Evolutionary conservation across 257 asterid genomes (phyloP).

Genomic region (Solanum ahanhuiri): DNA sequence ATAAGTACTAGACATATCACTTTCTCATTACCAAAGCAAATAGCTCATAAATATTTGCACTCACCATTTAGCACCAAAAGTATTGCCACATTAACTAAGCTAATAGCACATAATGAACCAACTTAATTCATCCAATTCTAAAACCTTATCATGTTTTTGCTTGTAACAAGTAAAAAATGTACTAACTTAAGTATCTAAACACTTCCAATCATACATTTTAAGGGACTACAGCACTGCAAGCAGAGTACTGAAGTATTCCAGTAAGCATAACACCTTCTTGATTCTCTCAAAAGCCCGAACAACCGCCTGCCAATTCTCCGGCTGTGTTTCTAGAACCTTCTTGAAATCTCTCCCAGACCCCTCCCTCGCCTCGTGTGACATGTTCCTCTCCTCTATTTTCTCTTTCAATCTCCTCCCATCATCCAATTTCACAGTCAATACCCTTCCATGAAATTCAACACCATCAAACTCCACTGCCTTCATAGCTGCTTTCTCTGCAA

Average conservation of each 20-base stretch:
- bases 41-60: not conserved
- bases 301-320: constrained; percentile 95
- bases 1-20: not conserved
- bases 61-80: not conserved
- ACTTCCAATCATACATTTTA: not conserved
- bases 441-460: constrained; percentile 89
- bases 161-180: not conserved
- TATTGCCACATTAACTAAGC: not conserved
- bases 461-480: constrained; percentile 96
- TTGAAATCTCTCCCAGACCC: constrained; percentile 50
- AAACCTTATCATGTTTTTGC: not conserved
- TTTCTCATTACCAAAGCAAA: not conserved
- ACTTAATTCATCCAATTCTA: not conserved
- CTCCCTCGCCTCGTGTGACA: constrained; percentile 75
- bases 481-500: constrained; percentile 70
- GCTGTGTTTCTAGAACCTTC: constrained; percentile 67
- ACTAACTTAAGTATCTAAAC: not conserved
- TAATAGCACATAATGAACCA: not conserved
- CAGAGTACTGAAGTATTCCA: not conserved
- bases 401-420: constrained; percentile 64
- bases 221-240: not conserved
- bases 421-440: constrained; percentile 75
- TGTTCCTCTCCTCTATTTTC: constrained; percentile 36
- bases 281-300: constrained; percentile 76
- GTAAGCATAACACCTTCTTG: constrained; percentile 52